Evolutionary conservation across 2,329 filamentous ascomycete species (phyloP), one percentile per base, ranked within the genome.

Genomic region (Calonectria naviculata): DNA sequence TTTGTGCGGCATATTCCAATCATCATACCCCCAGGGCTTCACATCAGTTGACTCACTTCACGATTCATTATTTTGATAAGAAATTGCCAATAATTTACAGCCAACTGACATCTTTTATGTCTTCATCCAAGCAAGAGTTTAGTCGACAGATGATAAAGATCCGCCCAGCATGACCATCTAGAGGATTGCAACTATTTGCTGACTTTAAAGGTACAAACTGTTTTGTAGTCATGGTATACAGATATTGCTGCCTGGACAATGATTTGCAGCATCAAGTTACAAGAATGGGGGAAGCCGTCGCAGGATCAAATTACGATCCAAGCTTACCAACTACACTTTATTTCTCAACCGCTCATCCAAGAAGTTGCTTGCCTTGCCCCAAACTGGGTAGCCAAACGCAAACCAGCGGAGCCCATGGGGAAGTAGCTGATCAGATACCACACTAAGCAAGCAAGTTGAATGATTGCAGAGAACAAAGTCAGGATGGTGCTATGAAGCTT

Each of bases 371-470:
- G 90, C 80, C 92, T 93, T 24, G 93, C 94, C 26, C 96, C 97
- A 80, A 98, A 97, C 4, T 91, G 92, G 49, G 95, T 94, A 69
- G 95, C 95, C 76, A 98, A 91, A 71, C 96, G 93, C 75, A 99
- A 85, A 47, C 97, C 95, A 67, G 93, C 94, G 68, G 94, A 94
- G 46, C 97, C 97, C 95, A 98, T 98, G 29, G 97, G 97, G 80
- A 98, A 98, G 84, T 99, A 99, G 84, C 94, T 97, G 83, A 98
- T 92, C 56, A 98, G 88, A 85, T 98, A 98, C 96, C 96, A 98
- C 56, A 94, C 75, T 74, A 98, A 87, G 73, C 93, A 94, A 65
- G 92, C 92, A 66, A 98, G 88, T 82, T 99, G 97, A 76, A 95
- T 86, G 71, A 98, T 88, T 72, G 94, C 92, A 26, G 95, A 93